Evolutionary conservation across 176 grass and related monocot genomes (phyloP), one percentile per base, ranked within the genome.

Genomic region (Saccharum officinarum): DNA sequence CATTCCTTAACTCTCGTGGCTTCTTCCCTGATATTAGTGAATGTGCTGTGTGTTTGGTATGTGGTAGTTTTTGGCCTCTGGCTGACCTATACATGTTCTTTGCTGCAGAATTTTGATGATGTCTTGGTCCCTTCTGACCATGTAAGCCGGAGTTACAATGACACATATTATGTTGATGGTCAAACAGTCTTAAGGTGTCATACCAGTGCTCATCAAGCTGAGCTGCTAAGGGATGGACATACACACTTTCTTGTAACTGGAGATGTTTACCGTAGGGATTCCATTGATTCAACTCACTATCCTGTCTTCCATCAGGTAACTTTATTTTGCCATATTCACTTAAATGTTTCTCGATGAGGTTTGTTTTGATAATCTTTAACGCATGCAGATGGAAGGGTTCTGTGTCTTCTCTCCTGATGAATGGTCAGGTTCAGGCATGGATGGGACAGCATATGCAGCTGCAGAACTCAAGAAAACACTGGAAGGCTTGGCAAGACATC

Each of bases 271-370:
- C 97, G 97, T 70, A 94, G 97, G 71, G 97, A 98, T 80, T 92
- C 93, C 34, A 98, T 98, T 82, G 97, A 98, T 81, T 86, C 91
- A 76, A 98, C 97, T 82, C 97, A 98, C 75, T 98, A 98, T 89
- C 97, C 97, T 63, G 91, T 95, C 42, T 98, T 98, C 88, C 97
- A 98, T 92, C 91, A 93, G 94, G 93, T 91, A 78, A 57, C 45
- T 62, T 8, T 69, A 61, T 60, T 49, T 80, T 74, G 4, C 52
- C 38, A 75, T 10, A 50, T 80, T 67, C 47, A 45, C 75, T 55
- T 34, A 31, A 75, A 47, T 66, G 36, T 79, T 82, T 73, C 5
- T 62, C 1, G 46, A 79, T 8, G 33, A 83, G n/a, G 30, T 18
- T 36, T 50, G 0, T 49, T 68, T 68, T 80, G 22, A 80, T 63